These are phyloP conservation scores for Crithidia fasciculata DNA, from an alignment of 208 protist genomes.

Conservation along the genomic window DNA sequence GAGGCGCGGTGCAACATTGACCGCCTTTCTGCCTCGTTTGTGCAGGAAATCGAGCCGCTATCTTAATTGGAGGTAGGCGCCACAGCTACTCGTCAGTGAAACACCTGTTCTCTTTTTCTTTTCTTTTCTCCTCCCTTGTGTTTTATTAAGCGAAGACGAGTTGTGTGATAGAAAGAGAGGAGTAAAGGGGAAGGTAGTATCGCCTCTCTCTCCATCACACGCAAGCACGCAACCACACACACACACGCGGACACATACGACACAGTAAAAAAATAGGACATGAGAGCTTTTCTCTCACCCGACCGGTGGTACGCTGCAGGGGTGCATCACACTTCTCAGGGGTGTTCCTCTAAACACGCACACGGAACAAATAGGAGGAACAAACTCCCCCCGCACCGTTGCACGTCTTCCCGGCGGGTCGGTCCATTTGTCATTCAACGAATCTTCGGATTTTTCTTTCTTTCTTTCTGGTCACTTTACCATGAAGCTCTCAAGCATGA, in stretches of 20 bases:
- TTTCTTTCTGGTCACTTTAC: neutral
- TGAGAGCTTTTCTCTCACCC: neutral
- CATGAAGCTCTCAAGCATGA: too few relatives aligned
- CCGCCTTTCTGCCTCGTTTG: conserved; percentile 37
- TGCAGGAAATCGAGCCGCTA: conserved; percentile 37
- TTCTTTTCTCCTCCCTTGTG: neutral
- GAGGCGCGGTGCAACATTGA: conserved; percentile 49
- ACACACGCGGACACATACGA: too few relatives aligned
- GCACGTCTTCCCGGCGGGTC: too few relatives aligned
- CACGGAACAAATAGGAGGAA: neutral
- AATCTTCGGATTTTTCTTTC: conserved; percentile 1
- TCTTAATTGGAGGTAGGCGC: too few relatives aligned
- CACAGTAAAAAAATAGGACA: too few relatives aligned
- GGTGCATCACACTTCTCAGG: conserved; percentile 6
- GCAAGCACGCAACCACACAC: too few relatives aligned
- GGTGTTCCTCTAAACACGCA: neutral
- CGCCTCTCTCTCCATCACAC: too few relatives aligned
- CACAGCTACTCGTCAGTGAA: too few relatives aligned
- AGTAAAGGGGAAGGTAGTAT: neutral
- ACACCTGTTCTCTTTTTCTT: neutral
- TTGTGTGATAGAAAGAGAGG: neutral
- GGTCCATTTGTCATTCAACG: neutral
- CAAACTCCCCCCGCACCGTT: too few relatives aligned
- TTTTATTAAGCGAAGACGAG: neutral
- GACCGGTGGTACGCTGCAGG: neutral